Evolutionary conservation across 208 protist species (phyloP).

Genomic region (Herpetomonas samuelpessoai): DNA sequence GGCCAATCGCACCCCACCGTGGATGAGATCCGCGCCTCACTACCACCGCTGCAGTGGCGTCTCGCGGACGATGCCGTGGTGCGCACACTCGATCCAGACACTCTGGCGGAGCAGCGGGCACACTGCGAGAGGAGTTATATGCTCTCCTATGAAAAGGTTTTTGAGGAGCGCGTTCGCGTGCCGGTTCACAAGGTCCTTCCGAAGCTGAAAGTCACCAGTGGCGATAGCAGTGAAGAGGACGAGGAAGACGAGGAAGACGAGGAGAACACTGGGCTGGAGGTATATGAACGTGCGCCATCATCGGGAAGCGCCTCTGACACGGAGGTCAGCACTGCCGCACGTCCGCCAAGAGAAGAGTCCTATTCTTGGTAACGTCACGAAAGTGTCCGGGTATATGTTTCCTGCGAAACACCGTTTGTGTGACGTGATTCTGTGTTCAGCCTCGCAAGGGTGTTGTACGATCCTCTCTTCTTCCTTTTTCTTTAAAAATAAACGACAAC

Average conservation of each 20-base stretch:
- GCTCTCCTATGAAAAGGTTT: conserved; percentile 63
- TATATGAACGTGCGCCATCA: too few relatives aligned
- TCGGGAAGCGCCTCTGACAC: too few relatives aligned
- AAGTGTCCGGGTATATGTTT: too few relatives aligned
- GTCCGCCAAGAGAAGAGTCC: too few relatives aligned
- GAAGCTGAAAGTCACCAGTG: not conserved
- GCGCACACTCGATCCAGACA: conserved; percentile 8
- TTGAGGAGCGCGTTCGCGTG: conserved; percentile 36
- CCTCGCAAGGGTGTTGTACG: too few relatives aligned
- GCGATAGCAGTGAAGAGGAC: not conserved
- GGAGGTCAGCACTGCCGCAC: too few relatives aligned
- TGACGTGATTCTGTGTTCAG: too few relatives aligned
- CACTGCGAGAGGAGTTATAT: conserved; percentile 48
- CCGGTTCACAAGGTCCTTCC: conserved; percentile 44
- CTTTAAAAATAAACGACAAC: too few relatives aligned
- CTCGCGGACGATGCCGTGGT: conserved; percentile 58
- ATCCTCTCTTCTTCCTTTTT: too few relatives aligned
- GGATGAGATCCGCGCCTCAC: not conserved
- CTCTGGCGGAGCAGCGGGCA: conserved; percentile 12
- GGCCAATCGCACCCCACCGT: not conserved
- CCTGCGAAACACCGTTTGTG: too few relatives aligned
- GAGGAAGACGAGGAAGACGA: not conserved
- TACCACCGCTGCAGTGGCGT: conserved; percentile 22
- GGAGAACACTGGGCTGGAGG: not conserved
- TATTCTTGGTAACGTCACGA: too few relatives aligned